Evolutionary conservation across 2,329 filamentous ascomycete species (phyloP), one percentile per base, ranked within the genome.

Genomic region (Domatiomyces globalis): DNA sequence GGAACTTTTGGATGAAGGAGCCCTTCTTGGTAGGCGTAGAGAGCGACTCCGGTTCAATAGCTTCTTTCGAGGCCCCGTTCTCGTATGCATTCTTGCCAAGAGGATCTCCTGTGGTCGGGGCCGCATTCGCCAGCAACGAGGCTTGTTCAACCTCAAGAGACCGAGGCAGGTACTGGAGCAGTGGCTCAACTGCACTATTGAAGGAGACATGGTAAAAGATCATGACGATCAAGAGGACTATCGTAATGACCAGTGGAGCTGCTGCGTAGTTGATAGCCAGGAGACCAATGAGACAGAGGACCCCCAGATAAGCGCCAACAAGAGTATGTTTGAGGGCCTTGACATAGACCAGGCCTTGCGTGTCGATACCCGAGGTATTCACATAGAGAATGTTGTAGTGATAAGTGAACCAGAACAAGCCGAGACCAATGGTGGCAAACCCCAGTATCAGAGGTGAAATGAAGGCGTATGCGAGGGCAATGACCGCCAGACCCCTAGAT

Each of bases 331-430:
- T 83, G 49, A 96, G 73, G 1, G 86, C 89, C n/a, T 83, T 83
- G 1, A 87, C 84, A 63, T 95, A 95, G 60, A 87, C 82, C 12
- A 90, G 77, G 15, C 90, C 89, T 63, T 94, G 87, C 39, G 86
- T 94, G 64, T 95, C 88, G 62, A 94, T 82, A 53, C 79, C 71
- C 7, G 85, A 80, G 63, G 94, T 85, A 48, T 82, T 84, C 36
- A 95, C 87, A 66, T 87, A 95, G 48, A 95, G 76, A 51, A 96
- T 69, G 64, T 95, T 94, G 74, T 96, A 95, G 17, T 85, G 80
- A 74, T 87, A 95, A 46, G 88, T 85, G 49, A 90, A 72, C 65
- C 94, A 94, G 68, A 95, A 89, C 43, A 92, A 72, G 19, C 75
- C 79, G 53, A 95, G 77, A 25, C 87, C 88, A 42, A 86, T 74